Evolutionary conservation across 148 eudicot genomes (phyloP).

Genomic region (Fagopyrum homotropicum): DNA sequence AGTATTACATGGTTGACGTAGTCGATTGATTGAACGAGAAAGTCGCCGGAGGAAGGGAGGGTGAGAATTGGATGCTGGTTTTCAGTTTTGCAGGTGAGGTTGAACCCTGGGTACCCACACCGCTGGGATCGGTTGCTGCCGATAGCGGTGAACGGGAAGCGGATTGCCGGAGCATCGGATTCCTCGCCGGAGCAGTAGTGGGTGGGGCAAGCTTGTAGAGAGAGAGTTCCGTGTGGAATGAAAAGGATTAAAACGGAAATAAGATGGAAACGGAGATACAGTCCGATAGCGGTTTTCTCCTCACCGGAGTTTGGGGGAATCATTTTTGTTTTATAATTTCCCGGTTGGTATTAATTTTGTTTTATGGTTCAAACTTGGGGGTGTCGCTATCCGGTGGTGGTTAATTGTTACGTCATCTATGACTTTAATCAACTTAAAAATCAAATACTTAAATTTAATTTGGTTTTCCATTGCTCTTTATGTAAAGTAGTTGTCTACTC

Average conservation of each 20-base stretch:
- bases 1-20: constrained; percentile 21
- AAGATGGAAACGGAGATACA: not conserved
- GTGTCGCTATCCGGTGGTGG: constrained; percentile 9
- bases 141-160: constrained; percentile 42
- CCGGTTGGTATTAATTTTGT: not conserved
- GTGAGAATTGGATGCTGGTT: constrained; percentile 26
- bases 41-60: constrained; percentile 31
- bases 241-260: not conserved
- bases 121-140: not conserved
- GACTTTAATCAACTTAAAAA: not conserved
- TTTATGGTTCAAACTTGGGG: not conserved
- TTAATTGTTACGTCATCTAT: not conserved
- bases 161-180: constrained; percentile 9
- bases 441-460: not conserved
- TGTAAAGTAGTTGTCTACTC: no score
- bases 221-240: not conserved
- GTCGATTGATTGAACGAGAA: constrained; percentile 25
- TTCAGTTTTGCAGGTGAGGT: constrained; percentile 29
- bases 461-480: no score
- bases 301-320: not conserved
- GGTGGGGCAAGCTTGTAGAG: constrained; percentile 12
- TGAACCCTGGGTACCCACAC: constrained; percentile 40
- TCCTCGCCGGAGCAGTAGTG: constrained; percentile 19
- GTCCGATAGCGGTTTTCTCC: not conserved
- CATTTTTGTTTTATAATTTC: not conserved